phyloP scores from a whole-genome alignment of 78 protist genomes.

The Anaeramoeba flamelloides region DNA sequence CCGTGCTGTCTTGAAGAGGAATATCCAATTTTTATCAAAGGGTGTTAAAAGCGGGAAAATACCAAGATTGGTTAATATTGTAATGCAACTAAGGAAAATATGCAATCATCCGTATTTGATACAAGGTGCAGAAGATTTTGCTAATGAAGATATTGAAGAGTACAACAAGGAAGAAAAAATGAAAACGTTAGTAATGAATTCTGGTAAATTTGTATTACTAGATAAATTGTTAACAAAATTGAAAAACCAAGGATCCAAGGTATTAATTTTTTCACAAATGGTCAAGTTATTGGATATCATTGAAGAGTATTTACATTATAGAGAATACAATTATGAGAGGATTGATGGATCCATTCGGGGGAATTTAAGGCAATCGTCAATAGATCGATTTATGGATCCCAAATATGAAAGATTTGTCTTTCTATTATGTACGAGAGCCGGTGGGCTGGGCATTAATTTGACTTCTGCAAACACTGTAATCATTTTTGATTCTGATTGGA shows the following conservation, averaged over 20 bases:
- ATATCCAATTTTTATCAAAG: slow-evolving; percentile 18
- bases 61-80: slow-evolving; percentile 53
- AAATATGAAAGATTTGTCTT: slow-evolving; percentile 25
- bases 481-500: slow-evolving; percentile 91
- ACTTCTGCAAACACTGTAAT: slow-evolving; percentile 86
- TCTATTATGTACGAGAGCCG: slow-evolving; percentile 82
- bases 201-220: slow-evolving; percentile 69
- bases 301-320: slow-evolving; percentile 49
- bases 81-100: slow-evolving; percentile 85
- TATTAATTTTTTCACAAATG: slow-evolving; percentile 84
- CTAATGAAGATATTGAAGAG: background rate
- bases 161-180: background rate
- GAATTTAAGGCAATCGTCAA: no score
- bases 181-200: slow-evolving; percentile 25
- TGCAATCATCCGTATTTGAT: slow-evolving; percentile 82
- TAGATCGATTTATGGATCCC: slow-evolving; percentile 30
- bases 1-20: slow-evolving; percentile 69
- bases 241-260: slow-evolving; percentile 18
- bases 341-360: slow-evolving; percentile 61
- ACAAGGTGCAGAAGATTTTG: slow-evolving; percentile 38
- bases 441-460: slow-evolving; percentile 92
- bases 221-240: slow-evolving; percentile 71
- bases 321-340: slow-evolving; percentile 48
- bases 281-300: slow-evolving; percentile 61
- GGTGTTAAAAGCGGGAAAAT: slow-evolving; percentile 21